These are phyloP conservation scores for Hemisphaericaspora xylanilytica DNA, from an alignment of 1,139 yeast genomes.

Conservation along the genomic window DNA sequence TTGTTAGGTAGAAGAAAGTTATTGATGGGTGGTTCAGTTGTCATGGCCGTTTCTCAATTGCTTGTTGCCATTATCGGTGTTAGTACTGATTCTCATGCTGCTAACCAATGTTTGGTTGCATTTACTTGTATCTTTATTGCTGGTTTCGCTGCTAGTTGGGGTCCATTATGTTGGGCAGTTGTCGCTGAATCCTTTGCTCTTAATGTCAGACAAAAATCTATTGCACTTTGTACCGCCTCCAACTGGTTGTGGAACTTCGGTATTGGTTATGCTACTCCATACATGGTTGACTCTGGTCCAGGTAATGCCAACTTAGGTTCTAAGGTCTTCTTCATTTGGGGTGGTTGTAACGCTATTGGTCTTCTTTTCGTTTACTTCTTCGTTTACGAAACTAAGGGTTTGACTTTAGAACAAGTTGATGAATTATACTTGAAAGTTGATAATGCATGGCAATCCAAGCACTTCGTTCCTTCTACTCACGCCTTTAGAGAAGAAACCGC, in stretches of 20 bases:
- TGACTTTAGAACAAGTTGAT: constrained; percentile 72
- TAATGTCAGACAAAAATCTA: constrained; percentile 65
- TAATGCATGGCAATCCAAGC: constrained; percentile 33
- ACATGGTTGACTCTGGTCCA: constrained; percentile 57
- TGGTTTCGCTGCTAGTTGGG: constrained; percentile 73
- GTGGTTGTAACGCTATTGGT: constrained; percentile 35
- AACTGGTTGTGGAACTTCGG: constrained; percentile 75
- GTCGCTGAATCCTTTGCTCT: constrained; percentile 67
- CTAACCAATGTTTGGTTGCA: constrained; percentile 60
- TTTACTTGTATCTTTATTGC: constrained; percentile 67
- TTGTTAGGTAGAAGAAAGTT: constrained; percentile 37
- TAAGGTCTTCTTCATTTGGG: constrained; percentile 73
- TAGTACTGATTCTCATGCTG: constrained; percentile 28
- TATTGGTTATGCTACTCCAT: constrained; percentile 68
- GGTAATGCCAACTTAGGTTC: constrained; percentile 63
- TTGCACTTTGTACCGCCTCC: constrained; percentile 63
- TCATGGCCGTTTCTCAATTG: constrained; percentile 64
- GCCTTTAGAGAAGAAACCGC: constrained; percentile 29
- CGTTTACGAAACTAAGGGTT: constrained; percentile 73
- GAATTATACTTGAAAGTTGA: constrained; percentile 30
- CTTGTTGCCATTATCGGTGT: constrained; percentile 72
- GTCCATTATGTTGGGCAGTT: constrained; percentile 71
- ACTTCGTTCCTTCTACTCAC: constrained; percentile 32
- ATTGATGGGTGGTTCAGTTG: constrained; percentile 52
- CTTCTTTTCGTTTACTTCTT: constrained; percentile 62